Conservation (phyloP, 2,329 filamentous ascomycete genomes). For the Aureobasidium pullulans region DNA sequence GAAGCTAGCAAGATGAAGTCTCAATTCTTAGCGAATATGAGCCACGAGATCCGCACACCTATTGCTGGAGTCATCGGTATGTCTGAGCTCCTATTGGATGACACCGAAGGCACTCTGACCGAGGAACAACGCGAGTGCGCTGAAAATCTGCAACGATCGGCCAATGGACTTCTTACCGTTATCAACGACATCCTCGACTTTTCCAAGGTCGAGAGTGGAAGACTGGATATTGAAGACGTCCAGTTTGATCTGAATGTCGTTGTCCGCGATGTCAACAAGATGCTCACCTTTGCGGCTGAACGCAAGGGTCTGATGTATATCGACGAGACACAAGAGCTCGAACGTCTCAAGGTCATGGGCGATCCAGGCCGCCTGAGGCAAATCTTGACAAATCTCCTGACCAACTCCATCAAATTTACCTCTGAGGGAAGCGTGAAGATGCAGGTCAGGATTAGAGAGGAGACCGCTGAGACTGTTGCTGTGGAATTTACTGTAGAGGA, state of each 20-base stretch:
- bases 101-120: conserved; percentile 44
- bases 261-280: conserved; percentile 73
- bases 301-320: conserved; percentile 69
- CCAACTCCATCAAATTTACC: conserved; percentile 71
- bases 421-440: conserved; percentile 61
- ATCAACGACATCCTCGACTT: conserved; percentile 91
- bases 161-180: conserved; percentile 73
- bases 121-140: conserved; percentile 68
- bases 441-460: conserved; percentile 54
- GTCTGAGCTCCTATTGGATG: conserved; percentile 66
- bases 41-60: conserved; percentile 41
- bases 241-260: conserved; percentile 69
- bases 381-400: conserved; percentile 72
- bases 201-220: conserved; percentile 74
- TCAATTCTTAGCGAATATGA: conserved; percentile 64
- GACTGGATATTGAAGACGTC: conserved; percentile 71
- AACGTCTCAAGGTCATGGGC: conserved; percentile 69
- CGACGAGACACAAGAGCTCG: conserved; percentile 56
- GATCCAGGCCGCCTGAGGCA: conserved; percentile 79
- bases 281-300: conserved; percentile 78
- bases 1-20: conserved; percentile 75
- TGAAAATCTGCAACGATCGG: conserved; percentile 71
- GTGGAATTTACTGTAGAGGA: conserved; percentile 69
- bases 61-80: conserved; percentile 77
- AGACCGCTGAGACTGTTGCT: conserved; percentile 57